phyloP scores from a whole-genome alignment of 768 basidiomycete genomes.

The Mycena rebaudengoi region DNA sequence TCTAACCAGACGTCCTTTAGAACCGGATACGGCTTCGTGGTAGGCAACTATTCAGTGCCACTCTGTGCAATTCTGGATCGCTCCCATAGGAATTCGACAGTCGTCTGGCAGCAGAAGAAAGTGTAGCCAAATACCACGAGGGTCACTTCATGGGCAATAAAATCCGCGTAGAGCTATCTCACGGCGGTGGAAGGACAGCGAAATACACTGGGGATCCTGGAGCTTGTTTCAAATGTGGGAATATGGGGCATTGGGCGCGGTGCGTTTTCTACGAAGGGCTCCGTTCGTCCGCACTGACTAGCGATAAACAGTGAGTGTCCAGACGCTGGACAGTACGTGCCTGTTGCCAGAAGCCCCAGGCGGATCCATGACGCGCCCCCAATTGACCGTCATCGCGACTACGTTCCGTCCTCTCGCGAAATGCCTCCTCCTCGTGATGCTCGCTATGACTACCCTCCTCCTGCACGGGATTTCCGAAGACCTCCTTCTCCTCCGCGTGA shows the following conservation, averaged over 20 bases:
- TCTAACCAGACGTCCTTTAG: slow-evolving; percentile 45
- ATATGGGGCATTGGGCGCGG: slow-evolving; percentile 92
- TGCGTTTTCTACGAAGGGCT: no score
- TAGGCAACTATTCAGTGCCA: slow-evolving; percentile 48
- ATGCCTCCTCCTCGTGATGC: slow-evolving; percentile 57
- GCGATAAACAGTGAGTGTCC: slow-evolving; percentile 72
- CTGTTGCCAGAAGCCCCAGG: slow-evolving; percentile 39
- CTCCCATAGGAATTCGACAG: slow-evolving; percentile 79
- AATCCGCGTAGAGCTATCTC: slow-evolving; percentile 88
- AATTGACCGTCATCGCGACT: slow-evolving; percentile 70
- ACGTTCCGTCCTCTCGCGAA: slow-evolving; percentile 52
- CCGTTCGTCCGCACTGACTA: no score
- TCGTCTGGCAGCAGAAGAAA: slow-evolving; percentile 84
- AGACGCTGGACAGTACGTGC: slow-evolving; percentile 62
- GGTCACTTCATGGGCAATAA: slow-evolving; percentile 93
- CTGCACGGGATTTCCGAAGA: slow-evolving; percentile 67
- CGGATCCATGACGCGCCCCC: slow-evolving; percentile 56
- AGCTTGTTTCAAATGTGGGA: slow-evolving; percentile 88
- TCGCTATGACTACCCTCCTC: slow-evolving; percentile 68
- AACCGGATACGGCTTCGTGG: slow-evolving; percentile 91
- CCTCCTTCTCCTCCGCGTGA: slow-evolving; percentile 72
- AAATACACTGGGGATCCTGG: slow-evolving; percentile 88
- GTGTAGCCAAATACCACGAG: slow-evolving; percentile 88
- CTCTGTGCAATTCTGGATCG: not conserved
- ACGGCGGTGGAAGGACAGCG: slow-evolving; percentile 82